Conservation (phyloP, 2,329 filamentous ascomycete genomes). For the Amauroascus verrucosus region DNA sequence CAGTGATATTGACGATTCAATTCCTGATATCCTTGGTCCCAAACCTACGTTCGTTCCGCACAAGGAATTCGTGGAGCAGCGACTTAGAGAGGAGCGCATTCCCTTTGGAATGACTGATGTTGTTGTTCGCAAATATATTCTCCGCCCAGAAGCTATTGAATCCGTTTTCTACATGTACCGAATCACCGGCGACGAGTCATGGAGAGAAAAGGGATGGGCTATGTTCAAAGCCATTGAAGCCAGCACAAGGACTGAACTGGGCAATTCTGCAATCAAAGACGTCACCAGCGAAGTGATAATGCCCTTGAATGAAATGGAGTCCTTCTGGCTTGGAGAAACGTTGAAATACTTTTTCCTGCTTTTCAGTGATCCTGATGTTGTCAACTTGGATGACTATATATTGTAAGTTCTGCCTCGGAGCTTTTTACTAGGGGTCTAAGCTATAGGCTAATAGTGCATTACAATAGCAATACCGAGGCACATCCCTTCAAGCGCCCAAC, state of each 20-base stretch:
- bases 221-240: constrained; percentile 68
- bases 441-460: not conserved
- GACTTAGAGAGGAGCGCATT: constrained; percentile 36
- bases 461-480: constrained; percentile 41
- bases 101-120: constrained; percentile 36
- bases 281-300: constrained; percentile 45
- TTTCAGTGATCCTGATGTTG: constrained; percentile 55
- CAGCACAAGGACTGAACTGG: constrained; percentile 55
- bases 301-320: constrained; percentile 64
- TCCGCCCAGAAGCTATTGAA: constrained; percentile 74
- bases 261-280: constrained; percentile 47
- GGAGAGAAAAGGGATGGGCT: constrained; percentile 73
- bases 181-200: constrained; percentile 65
- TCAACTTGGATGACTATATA: constrained; percentile 60
- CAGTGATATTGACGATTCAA: not conserved
- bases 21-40: constrained; percentile 12
- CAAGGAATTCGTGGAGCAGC: constrained; percentile 30
- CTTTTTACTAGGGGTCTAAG: constrained; percentile 47
- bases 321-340: constrained; percentile 85
- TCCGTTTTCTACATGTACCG: constrained; percentile 85
- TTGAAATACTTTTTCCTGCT: constrained; percentile 86
- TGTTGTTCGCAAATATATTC: constrained; percentile 23
- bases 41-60: constrained; percentile 27
- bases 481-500: constrained; percentile 38
- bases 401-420: constrained; percentile 56